Evolutionary conservation across 352 stramenopile species (phyloP).

Genomic region (Pythium phragmitis): DNA sequence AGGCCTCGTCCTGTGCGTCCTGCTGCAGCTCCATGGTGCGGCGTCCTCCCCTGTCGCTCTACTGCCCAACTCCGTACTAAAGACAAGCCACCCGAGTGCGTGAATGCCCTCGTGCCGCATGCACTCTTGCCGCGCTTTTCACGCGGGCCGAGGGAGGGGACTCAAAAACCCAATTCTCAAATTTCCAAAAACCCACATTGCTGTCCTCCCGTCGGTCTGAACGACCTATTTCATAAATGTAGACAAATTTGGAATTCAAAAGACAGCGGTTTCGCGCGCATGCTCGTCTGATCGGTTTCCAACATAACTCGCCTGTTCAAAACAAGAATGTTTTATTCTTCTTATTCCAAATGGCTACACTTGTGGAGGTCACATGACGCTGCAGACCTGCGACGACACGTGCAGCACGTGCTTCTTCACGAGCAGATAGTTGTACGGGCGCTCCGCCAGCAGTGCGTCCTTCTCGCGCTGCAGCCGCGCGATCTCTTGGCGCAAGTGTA

Average conservation of each 20-base stretch:
- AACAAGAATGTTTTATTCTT: conserved; percentile 14
- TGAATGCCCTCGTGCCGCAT: neutral
- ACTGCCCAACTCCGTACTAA: neutral
- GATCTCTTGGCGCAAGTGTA: conserved; percentile 68
- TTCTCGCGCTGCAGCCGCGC: conserved; percentile 61
- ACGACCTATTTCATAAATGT: conserved; percentile 5
- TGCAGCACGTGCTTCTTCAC: conserved; percentile 61
- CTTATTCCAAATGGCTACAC: conserved; percentile 20
- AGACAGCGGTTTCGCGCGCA: conserved; percentile 14
- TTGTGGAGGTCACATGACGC: conserved; percentile 46
- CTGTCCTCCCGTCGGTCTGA: neutral
- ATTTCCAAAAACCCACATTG: conserved; percentile 22
- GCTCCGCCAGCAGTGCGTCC: conserved; percentile 51
- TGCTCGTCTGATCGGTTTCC: conserved; percentile 2
- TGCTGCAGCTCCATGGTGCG: conserved; percentile 73
- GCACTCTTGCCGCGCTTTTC: conserved; percentile 21
- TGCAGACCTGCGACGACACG: conserved; percentile 59
- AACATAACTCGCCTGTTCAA: conserved; percentile 1
- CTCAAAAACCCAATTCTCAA: conserved; percentile 19
- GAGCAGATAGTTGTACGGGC: conserved; percentile 68
- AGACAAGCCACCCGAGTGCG: neutral
- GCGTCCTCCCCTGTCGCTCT: neutral
- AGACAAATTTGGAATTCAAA: conserved; percentile 31
- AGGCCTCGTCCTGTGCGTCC: conserved; percentile 81
- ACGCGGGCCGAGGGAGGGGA: neutral